A percentile compares a stretch with the other conserved stretches of the same genome.
Conservation (phyloP, 306 rosid genomes). For the Lathyrus sativus region DNA sequence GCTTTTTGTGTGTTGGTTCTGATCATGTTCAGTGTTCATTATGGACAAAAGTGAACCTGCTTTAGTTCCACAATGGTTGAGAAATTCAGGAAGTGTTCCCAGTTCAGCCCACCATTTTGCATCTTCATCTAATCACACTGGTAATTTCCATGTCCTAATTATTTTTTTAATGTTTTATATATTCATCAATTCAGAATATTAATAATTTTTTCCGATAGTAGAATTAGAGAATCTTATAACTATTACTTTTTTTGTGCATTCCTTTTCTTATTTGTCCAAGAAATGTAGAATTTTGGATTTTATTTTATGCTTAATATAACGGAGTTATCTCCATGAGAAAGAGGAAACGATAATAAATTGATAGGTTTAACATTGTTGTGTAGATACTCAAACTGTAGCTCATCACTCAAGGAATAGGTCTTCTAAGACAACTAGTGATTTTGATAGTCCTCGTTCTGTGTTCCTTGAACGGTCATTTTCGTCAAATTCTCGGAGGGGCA, state of each 20-base stretch:
- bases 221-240: neutral
- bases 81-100: slow-evolving; percentile 81
- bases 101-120: slow-evolving; percentile 82
- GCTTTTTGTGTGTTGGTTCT: slow-evolving; percentile 45
- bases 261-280: neutral
- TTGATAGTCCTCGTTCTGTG: slow-evolving; percentile 75
- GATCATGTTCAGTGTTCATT: slow-evolving; percentile 88
- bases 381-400: slow-evolving; percentile 62
- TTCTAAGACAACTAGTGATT: slow-evolving; percentile 62
- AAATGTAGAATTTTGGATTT: neutral
- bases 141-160: slow-evolving; percentile 41
- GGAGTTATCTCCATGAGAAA: neutral
- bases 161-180: slow-evolving; percentile 24
- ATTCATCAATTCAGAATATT: neutral
- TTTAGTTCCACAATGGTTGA: slow-evolving; percentile 99
- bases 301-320: slow-evolving; percentile 7
- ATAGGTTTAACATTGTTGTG: slow-evolving; percentile 36
- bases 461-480: slow-evolving; percentile 82
- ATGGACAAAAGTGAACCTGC: slow-evolving; percentile 99
- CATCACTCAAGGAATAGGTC: slow-evolving; percentile 66
- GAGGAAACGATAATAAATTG: neutral
- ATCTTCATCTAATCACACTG: slow-evolving; percentile 68
- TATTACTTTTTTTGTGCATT: slow-evolving; percentile 3
- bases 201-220: neutral
- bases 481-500: slow-evolving; percentile 74